Evolutionary conservation across 345 rosid genomes (phyloP).

Genomic region (Moricandia moricandioides): DNA sequence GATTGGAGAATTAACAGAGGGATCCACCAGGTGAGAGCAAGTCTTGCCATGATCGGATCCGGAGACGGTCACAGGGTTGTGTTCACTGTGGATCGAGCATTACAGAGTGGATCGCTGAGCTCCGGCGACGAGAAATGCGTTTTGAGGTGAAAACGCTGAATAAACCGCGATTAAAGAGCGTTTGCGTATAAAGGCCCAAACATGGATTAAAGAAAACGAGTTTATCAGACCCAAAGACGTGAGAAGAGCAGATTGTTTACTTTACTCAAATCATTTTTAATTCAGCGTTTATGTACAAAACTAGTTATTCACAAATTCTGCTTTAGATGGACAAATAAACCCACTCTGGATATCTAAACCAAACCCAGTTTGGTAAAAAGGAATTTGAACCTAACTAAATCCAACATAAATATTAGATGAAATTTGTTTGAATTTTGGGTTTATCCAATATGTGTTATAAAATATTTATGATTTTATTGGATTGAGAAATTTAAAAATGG

Average conservation of each 20-base stretch:
- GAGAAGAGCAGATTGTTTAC: neutral
- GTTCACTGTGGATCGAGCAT: conserved; percentile 20
- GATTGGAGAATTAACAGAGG: conserved; percentile 23
- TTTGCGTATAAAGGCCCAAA: neutral
- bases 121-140: conserved; percentile 20
- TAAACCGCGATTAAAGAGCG: neutral
- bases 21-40: conserved; percentile 19
- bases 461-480: no score
- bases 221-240: neutral
- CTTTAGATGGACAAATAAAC: no score
- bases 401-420: no score
- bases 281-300: neutral
- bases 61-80: conserved; percentile 4
- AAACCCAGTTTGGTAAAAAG: no score
- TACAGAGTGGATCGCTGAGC: conserved; percentile 16
- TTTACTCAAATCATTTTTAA: neutral
- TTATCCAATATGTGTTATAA: no score
- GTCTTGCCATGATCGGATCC: conserved; percentile 21
- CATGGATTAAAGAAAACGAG: neutral
- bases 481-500: no score
- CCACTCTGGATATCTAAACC: no score
- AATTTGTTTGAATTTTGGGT: no score
- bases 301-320: no score
- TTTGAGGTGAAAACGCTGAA: neutral
- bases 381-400: no score